These are phyloP conservation scores for Entoloma clypeatum DNA, from an alignment of 1,284 basidiomycete species.

Conservation along the genomic window DNA sequence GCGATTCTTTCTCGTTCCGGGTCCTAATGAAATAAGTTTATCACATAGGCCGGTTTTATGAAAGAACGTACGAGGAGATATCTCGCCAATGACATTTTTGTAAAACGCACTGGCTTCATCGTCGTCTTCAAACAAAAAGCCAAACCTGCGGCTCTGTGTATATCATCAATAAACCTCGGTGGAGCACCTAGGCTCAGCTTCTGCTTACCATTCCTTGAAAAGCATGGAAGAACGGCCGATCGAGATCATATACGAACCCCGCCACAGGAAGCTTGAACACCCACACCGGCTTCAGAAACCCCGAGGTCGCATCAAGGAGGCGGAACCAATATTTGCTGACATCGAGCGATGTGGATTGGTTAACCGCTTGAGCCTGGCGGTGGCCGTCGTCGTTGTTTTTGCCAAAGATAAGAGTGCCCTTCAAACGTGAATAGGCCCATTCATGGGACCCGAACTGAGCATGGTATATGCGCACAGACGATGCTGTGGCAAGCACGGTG, in stretches of 20 bases:
- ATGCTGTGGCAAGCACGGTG: constrained; percentile 22
- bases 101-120: constrained; percentile 56
- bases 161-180: not conserved
- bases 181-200: not conserved
- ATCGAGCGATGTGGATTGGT: constrained; percentile 13
- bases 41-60: constrained; percentile 11
- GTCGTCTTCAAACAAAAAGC: constrained; percentile 68
- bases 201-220: constrained; percentile 76
- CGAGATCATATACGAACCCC: constrained; percentile 78
- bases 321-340: constrained; percentile 49
- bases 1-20: constrained; percentile 20
- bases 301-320: constrained; percentile 67
- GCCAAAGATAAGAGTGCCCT: constrained; percentile 72
- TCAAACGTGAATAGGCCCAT: constrained; percentile 71
- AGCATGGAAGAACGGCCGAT: constrained; percentile 90
- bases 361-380: constrained; percentile 11
- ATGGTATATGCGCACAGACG: constrained; percentile 49
- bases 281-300: constrained; percentile 87
- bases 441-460: constrained; percentile 47
- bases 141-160: constrained; percentile 74
- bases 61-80: constrained; percentile 31
- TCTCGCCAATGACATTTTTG: constrained; percentile 44
- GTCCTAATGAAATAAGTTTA: constrained; percentile 11
- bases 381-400: constrained; percentile 39
- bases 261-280: constrained; percentile 83